These are phyloP conservation scores for Pythium volutum DNA, from an alignment of 352 stramenopile genomes.

Conservation along the genomic window DNA sequence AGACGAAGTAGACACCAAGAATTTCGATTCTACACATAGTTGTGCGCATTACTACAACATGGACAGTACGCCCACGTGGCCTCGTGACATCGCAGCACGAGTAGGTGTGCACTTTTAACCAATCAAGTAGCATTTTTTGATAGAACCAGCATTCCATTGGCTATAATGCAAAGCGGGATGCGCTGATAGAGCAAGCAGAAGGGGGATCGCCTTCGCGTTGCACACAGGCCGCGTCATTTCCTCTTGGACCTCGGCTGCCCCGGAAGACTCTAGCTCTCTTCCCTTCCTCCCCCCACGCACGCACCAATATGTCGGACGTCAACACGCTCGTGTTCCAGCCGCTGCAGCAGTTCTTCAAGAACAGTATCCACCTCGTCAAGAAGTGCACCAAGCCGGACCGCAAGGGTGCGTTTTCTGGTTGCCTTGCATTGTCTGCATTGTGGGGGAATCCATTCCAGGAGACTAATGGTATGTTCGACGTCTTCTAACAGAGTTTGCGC, in stretches of 20 bases:
- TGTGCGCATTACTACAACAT: background rate
- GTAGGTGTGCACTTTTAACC: background rate
- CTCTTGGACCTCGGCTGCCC: conserved; percentile 14
- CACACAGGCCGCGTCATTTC: conserved; percentile 15
- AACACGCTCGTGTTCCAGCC: conserved; percentile 94
- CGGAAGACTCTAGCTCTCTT: conserved; percentile 1
- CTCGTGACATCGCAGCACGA: conserved; percentile 19
- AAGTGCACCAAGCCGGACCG: conserved; percentile 99
- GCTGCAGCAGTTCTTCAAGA: conserved; percentile 96
- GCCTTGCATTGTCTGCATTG: no score
- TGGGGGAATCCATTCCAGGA: background rate
- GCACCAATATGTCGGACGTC: conserved; percentile 77
- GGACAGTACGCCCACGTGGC: conserved; percentile 14
- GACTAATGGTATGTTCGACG: background rate
- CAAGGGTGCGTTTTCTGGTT: conserved; percentile 82
- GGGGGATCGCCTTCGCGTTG: conserved; percentile 6
- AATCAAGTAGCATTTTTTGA: conserved; percentile 2
- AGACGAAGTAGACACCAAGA: background rate
- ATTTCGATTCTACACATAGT: no score
- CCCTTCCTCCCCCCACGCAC: background rate
- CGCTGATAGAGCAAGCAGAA: conserved; percentile 1
- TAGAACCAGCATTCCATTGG: conserved; percentile 9
- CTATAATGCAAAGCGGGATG: conserved; percentile 15
- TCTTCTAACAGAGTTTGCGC: conserved; percentile 90
- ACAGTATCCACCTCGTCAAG: conserved; percentile 97